Conservation (phyloP, 352 stramenopile species). For the Phytophthora pinifolia region DNA sequence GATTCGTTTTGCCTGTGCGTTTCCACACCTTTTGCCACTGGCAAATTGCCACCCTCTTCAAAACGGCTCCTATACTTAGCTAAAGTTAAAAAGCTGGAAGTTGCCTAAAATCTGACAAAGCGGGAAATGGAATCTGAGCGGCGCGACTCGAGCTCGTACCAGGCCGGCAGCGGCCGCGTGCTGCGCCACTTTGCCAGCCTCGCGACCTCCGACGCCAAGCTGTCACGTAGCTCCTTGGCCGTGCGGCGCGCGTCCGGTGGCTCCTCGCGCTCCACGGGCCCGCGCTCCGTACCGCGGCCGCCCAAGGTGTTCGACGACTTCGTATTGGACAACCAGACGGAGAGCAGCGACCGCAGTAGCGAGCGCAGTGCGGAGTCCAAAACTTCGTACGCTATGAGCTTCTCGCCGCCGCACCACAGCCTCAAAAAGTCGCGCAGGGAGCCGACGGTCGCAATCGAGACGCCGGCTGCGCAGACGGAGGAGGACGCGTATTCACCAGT, state of each 20-base stretch:
- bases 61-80: conserved; percentile 7
- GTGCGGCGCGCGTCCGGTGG: conserved; percentile 6
- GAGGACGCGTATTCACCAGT: conserved; percentile 28
- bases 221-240: conserved; percentile 23
- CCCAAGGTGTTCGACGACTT: conserved; percentile 35
- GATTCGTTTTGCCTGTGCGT: conserved; percentile 6
- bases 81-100: conserved; percentile 14
- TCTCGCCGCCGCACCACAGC: conserved; percentile 30
- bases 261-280: conserved; percentile 12
- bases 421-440: conserved; percentile 14
- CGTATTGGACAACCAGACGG: conserved; percentile 32
- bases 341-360: conserved; percentile 30
- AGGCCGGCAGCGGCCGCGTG: conserved; percentile 57
- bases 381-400: conserved; percentile 22
- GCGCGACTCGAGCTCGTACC: conserved; percentile 31
- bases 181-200: conserved; percentile 65
- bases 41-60: too few relatives aligned
- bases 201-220: conserved; percentile 36
- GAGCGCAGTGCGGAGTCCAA: conserved; percentile 25
- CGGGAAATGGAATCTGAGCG: conserved; percentile 20
- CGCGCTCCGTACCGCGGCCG: conserved; percentile 22
- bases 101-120: conserved; percentile 25
- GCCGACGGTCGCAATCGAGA: conserved; percentile 1
- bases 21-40: conserved; percentile 1
- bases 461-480: background rate